Conservation (phyloP, 78 protist species). For the Dictyostelium firmibasis region DNA sequence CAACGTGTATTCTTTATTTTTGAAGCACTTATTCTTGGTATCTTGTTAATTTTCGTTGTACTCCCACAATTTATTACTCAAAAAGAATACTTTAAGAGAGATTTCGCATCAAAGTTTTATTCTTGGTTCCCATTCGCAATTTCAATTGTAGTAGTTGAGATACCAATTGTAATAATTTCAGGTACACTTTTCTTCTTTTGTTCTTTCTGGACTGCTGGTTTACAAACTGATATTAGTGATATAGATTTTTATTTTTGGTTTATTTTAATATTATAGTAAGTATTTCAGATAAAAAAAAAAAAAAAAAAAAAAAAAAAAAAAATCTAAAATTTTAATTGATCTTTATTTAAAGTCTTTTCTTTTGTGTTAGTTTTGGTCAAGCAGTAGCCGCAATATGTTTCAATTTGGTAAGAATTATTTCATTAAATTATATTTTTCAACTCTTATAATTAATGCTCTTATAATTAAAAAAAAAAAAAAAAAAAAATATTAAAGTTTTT, state of each 20-base stretch:
- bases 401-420: background rate
- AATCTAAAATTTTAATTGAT: too few relatives aligned
- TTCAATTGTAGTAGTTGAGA: slow-evolving; percentile 27
- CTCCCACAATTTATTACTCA: slow-evolving; percentile 44
- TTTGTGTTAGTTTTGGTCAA: slow-evolving; percentile 58
- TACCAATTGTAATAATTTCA: slow-evolving; percentile 37
- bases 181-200: slow-evolving; percentile 37
- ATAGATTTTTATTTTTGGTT: slow-evolving; percentile 61
- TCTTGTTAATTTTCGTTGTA: slow-evolving; percentile 28
- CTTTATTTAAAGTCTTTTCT: background rate
- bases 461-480: too few relatives aligned
- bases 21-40: slow-evolving; percentile 40
- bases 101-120: slow-evolving; percentile 34
- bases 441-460: too few relatives aligned
- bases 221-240: background rate
- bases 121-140: slow-evolving; percentile 56
- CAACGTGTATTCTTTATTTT: slow-evolving; percentile 44
- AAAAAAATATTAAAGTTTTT: background rate
- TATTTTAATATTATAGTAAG: background rate
- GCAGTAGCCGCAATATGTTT: slow-evolving; percentile 29
- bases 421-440: too few relatives aligned
- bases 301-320: too few relatives aligned
- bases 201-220: slow-evolving; percentile 32
- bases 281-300: too few relatives aligned
- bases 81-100: slow-evolving; percentile 35